Percentiles rank a stretch among this genome's conserved stretches.
These are phyloP conservation scores for Shiraia bambusicola DNA, from an alignment of 2,329 filamentous ascomycete species.

Conservation along the genomic window DNA sequence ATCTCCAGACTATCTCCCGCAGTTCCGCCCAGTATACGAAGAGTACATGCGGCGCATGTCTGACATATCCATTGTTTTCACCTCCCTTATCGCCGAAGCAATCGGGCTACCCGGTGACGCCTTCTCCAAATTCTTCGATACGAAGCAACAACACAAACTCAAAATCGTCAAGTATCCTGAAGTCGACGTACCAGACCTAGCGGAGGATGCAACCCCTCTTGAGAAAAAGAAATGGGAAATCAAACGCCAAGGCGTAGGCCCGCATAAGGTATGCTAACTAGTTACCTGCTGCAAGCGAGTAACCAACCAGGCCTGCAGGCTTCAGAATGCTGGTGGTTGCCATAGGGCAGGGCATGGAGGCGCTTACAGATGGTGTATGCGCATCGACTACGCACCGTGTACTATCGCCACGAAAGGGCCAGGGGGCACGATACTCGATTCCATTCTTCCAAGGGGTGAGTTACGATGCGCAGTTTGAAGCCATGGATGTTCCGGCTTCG, in stretches of 20 bases:
- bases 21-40: constrained; percentile 68
- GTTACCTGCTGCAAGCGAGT: constrained; percentile 78
- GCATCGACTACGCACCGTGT: constrained; percentile 80
- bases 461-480: constrained; percentile 76
- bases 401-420: constrained; percentile 68
- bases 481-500: constrained; percentile 67
- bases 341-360: constrained; percentile 85
- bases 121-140: constrained; percentile 78
- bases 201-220: constrained; percentile 29
- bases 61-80: constrained; percentile 70
- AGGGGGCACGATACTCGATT: constrained; percentile 74
- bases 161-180: constrained; percentile 90
- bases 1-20: constrained; percentile 60
- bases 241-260: constrained; percentile 65
- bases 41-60: constrained; percentile 79
- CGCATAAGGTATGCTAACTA: constrained; percentile 83
- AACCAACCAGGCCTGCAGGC: constrained; percentile 77
- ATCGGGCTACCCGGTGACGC: constrained; percentile 68
- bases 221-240: constrained; percentile 53
- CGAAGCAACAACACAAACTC: constrained; percentile 74
- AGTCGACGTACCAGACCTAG: constrained; percentile 38
- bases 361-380: constrained; percentile 79
- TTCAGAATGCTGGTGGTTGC: constrained; percentile 86
- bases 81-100: constrained; percentile 79
- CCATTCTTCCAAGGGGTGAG: constrained; percentile 88